Percentiles rank a stretch among this genome's conserved stretches.
phyloP scores from a whole-genome alignment of 2,329 filamentous ascomycete species.

The Talaromyces marneffei region DNA sequence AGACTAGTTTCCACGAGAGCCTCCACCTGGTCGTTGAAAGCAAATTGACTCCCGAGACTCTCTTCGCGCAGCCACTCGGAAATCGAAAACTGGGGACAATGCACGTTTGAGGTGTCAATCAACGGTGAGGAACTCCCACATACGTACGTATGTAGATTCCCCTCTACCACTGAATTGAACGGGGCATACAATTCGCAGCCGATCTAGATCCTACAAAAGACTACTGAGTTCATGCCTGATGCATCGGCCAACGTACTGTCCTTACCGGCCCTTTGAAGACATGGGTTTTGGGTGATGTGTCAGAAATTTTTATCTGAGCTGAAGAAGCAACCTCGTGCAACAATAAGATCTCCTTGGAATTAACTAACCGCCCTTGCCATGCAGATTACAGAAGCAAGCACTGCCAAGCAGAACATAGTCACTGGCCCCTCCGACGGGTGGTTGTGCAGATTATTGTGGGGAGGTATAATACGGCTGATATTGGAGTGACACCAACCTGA shows the following conservation, averaged over 20 bases:
- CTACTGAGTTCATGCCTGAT: not conserved
- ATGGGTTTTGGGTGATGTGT: not conserved
- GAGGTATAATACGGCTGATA: not conserved
- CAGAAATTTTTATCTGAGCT: not conserved
- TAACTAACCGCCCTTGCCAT: not conserved
- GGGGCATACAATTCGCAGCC: not conserved
- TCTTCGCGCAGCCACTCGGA: slow-evolving; percentile 4
- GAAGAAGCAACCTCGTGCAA: not conserved
- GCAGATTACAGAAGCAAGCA: not conserved
- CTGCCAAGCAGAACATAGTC: not conserved
- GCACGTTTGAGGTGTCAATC: slow-evolving; percentile 1
- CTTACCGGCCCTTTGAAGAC: not conserved
- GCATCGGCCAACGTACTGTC: not conserved
- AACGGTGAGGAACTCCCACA: not conserved
- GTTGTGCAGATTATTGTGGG: not conserved
- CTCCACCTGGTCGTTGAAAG: not conserved
- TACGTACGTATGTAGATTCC: not conserved
- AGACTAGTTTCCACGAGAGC: slow-evolving; percentile 1
- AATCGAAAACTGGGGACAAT: not conserved
- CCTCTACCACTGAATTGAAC: not conserved
- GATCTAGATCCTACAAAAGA: not conserved
- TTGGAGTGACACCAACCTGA: not conserved
- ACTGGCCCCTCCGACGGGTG: not conserved
- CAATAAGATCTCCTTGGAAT: not conserved
- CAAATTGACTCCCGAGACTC: not conserved